phyloP scores from a whole-genome alignment of 768 basidiomycete species.

The Xerocomellus dryophilus region DNA sequence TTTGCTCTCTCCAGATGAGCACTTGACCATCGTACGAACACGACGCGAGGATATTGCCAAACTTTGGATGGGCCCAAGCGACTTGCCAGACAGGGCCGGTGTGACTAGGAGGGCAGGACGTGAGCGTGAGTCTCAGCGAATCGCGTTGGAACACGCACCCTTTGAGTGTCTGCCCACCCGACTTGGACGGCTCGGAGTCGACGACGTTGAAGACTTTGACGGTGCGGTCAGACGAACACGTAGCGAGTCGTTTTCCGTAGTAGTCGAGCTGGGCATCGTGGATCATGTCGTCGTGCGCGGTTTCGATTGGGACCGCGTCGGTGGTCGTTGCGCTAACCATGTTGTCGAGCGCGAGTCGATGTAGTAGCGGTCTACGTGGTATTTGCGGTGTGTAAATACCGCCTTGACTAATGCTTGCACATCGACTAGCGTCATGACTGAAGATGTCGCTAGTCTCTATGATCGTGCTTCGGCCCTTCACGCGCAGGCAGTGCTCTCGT shows the following conservation, averaged over 20 bases:
- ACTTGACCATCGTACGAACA: constrained; percentile 98
- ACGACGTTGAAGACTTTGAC: constrained; percentile 95
- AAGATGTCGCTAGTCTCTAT: constrained; percentile 26
- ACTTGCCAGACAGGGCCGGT: constrained; percentile 98
- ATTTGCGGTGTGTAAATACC: neutral
- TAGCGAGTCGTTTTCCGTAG: constrained; percentile 94
- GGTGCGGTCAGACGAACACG: constrained; percentile 93
- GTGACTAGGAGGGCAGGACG: constrained; percentile 53
- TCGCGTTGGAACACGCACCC: constrained; percentile 48
- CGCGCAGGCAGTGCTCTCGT: constrained; percentile 40
- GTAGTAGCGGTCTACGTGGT: neutral
- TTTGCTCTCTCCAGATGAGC: constrained; percentile 95
- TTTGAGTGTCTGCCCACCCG: constrained; percentile 70
- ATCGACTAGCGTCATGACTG: neutral
- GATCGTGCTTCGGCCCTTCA: constrained; percentile 50
- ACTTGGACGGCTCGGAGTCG: constrained; percentile 74
- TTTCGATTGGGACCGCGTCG: constrained; percentile 85
- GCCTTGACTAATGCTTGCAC: too few species aligned
- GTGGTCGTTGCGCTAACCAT: constrained; percentile 44
- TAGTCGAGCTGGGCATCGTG: constrained; percentile 99
- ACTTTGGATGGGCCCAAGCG: constrained; percentile 98
- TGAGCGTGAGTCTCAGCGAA: neutral
- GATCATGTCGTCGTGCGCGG: constrained; percentile 98
- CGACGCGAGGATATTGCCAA: constrained; percentile 94
- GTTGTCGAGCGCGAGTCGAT: neutral